phyloP scores from a whole-genome alignment of 306 rosid genomes.

The Spatholobus suberectus region DNA sequence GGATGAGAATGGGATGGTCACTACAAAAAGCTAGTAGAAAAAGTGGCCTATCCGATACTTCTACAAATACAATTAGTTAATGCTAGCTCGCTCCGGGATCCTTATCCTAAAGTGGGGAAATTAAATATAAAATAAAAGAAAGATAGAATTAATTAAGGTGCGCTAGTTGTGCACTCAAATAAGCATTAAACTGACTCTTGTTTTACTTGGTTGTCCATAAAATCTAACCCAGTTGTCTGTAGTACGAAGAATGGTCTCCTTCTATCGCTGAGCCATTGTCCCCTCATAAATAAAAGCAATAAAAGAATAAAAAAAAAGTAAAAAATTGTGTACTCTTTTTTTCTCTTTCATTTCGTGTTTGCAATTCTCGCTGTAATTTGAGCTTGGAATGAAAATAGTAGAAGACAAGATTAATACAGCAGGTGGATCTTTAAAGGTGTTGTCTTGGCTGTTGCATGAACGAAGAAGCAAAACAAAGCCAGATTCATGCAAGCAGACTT shows the following conservation, averaged over 20 bases:
- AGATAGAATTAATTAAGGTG: constrained; percentile 21
- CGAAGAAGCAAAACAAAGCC: constrained; percentile 42
- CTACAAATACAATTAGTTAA: not conserved
- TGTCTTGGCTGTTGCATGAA: constrained; percentile 30
- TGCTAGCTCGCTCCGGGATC: constrained; percentile 24
- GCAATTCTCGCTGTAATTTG: constrained; percentile 4
- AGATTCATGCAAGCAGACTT: constrained; percentile 36
- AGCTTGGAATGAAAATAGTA: not conserved
- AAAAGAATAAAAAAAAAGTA: too few relatives aligned
- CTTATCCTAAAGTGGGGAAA: constrained; percentile 42
- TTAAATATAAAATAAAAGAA: not conserved
- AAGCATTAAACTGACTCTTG: not conserved
- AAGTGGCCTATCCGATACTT: constrained; percentile 20
- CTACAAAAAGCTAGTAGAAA: constrained; percentile 6
- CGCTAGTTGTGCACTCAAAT: constrained; percentile 37
- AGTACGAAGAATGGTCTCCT: not conserved
- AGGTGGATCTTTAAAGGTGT: not conserved
- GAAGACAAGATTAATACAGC: not conserved
- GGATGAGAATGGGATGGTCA: constrained; percentile 28
- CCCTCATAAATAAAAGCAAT: not conserved
- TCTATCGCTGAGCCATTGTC: not conserved
- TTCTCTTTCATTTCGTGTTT: not conserved
- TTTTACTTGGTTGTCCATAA: constrained; percentile 35
- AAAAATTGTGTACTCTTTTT: not conserved
- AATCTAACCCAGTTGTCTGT: not conserved